These are phyloP conservation scores for Naganishia albida DNA, from an alignment of 1,284 basidiomycete species.

Conservation along the genomic window DNA sequence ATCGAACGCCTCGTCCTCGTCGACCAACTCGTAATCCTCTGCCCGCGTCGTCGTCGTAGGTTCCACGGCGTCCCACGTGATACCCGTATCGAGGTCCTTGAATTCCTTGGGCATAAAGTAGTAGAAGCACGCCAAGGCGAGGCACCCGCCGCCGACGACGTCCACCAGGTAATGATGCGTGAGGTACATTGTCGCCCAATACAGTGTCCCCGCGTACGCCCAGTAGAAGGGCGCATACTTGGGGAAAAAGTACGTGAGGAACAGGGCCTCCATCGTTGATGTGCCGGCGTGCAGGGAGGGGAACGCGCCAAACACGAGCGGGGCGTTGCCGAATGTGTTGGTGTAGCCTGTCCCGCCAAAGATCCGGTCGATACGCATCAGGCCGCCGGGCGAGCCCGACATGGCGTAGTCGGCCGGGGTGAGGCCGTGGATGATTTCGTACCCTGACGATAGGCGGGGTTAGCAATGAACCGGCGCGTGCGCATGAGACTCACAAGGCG, in stretches of 20 bases:
- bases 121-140: conserved; percentile 86
- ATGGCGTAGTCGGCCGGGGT: conserved; percentile 91
- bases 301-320: conserved; percentile 95
- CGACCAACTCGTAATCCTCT: conserved; percentile 48
- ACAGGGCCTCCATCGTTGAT: conserved; percentile 89
- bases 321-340: conserved; percentile 78
- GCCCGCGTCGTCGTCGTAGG: conserved; percentile 26
- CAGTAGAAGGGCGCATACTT: conserved; percentile 67
- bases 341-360: conserved; percentile 81
- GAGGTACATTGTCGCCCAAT: conserved; percentile 99
- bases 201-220: conserved; percentile 83
- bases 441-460: conserved; percentile 74
- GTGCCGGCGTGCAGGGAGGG: conserved; percentile 88
- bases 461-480: background rate
- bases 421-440: conserved; percentile 94
- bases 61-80: conserved; percentile 45
- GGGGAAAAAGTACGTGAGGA: conserved; percentile 94
- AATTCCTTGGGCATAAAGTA: conserved; percentile 79
- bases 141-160: conserved; percentile 87
- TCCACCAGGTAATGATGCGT: conserved; percentile 98
- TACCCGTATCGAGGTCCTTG: conserved; percentile 61
- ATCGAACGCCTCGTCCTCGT: conserved; percentile 40
- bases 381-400: conserved; percentile 87
- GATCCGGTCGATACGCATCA: conserved; percentile 86
- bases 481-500: conserved; percentile 75